Percentiles rank a stretch among this genome's conserved stretches.
These are phyloP conservation scores for Pseudohalonectria lignicola DNA, from an alignment of 2,329 filamentous ascomycete genomes.

Conservation along the genomic window DNA sequence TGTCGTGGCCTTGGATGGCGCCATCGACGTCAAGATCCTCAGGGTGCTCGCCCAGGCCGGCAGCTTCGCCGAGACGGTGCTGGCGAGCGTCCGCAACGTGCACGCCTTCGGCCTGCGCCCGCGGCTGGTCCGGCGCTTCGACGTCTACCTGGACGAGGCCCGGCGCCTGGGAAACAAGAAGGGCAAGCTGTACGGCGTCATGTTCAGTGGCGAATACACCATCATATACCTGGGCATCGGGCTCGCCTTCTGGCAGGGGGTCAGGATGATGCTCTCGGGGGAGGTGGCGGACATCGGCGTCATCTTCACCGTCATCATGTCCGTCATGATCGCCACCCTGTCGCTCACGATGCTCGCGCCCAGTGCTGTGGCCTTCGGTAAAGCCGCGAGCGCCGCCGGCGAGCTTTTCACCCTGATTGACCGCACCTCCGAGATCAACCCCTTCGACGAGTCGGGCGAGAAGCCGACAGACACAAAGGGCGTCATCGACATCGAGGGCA, in stretches of 20 bases:
- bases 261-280: slow-evolving; percentile 30
- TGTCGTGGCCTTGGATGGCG: slow-evolving; percentile 15
- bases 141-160: slow-evolving; percentile 27
- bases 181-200: slow-evolving; percentile 26
- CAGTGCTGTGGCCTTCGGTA: slow-evolving; percentile 24
- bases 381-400: slow-evolving; percentile 21
- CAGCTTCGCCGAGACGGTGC: slow-evolving; percentile 35
- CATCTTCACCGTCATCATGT: slow-evolving; percentile 19
- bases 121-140: slow-evolving; percentile 27
- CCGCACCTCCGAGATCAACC: slow-evolving; percentile 22
- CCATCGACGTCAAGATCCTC: slow-evolving; percentile 1
- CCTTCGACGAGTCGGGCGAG: slow-evolving; percentile 20
- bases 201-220: slow-evolving; percentile 35
- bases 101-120: slow-evolving; percentile 29
- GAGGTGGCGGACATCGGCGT: slow-evolving; percentile 23
- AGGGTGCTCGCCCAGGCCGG: slow-evolving; percentile 19
- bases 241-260: slow-evolving; percentile 40
- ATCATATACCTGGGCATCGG: slow-evolving; percentile 35
- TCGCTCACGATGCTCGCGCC: slow-evolving; percentile 24
- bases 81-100: slow-evolving; percentile 35
- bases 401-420: slow-evolving; percentile 27
- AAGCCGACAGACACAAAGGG: slow-evolving; percentile 17
- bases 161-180: slow-evolving; percentile 28
- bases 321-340: slow-evolving; percentile 24
- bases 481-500: slow-evolving; percentile 23